Base-by-base conservation (phyloP, 1,284 basidiomycete species). In the Ustilago cynodontis region DNA sequence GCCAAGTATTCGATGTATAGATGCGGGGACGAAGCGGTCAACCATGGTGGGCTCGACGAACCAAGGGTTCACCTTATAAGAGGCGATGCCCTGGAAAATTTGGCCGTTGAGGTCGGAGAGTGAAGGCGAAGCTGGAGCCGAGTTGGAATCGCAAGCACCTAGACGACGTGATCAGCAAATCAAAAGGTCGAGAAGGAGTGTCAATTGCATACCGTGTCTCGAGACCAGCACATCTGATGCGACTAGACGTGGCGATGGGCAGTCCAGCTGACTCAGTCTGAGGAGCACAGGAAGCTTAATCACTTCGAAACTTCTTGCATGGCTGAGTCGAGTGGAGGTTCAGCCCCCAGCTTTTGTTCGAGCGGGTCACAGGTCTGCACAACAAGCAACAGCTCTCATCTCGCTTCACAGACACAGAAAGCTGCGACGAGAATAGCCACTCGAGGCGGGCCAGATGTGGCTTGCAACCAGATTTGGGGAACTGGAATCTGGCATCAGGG, bases 91-190 rank as follows among this genome's bases (percentile, higher is more conserved):
- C 20, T 39, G 13, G 52, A 50, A 66, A 14, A 45, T 37, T 56
- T 60, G 35, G 28, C 58, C 37, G 53, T 29, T 51, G 52, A 55
- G 8, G 57, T 31, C n/a, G 33, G 16, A 31, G 49, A 47, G 37
- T 14, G 5, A 24, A 53, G 3, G 14, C 26, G 50, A 11, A n/a
- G 5, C 10, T 13, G 22, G 16, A 45, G 55, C 59, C 43, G 60
- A 59, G 50, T 51, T 52, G 39, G 18, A 45, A 45, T n/a, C 18
- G 43, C 43, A 16, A 45, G 43, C 3, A 24, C 39, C 52, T 28
- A 54, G 53, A 55, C 29, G 20, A 6, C 35, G 18, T 62, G 60
- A 52, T 55, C 41, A 55, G 41, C 60, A 51, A 63, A 56, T 45
- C 61, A 41, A 14, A 18, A 13, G 13, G 16, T 49, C 11, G 47